phyloP scores from a whole-genome alignment of 192 early-diverging fungal species.

The Podila minutissima region DNA sequence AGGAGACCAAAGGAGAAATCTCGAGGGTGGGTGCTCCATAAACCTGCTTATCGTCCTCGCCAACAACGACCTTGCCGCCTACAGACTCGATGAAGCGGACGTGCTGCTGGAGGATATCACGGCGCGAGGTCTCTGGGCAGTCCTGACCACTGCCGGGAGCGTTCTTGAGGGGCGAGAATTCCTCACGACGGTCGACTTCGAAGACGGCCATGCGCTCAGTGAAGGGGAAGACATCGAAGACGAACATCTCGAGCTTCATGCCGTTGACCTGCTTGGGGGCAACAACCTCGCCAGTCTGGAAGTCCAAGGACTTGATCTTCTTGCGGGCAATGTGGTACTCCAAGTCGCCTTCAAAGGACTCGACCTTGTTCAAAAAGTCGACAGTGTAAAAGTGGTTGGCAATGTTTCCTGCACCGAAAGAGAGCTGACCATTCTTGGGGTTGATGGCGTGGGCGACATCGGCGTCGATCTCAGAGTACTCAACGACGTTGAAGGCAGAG shows the following conservation, averaged over 20 bases:
- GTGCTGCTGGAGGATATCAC: conserved; percentile 89
- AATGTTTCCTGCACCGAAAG: conserved; percentile 96
- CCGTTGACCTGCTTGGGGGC: conserved; percentile 88
- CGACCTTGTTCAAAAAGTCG: conserved; percentile 88
- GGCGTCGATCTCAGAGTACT: conserved; percentile 94
- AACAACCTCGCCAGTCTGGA: conserved; percentile 73
- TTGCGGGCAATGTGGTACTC: conserved; percentile 98
- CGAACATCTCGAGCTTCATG: conserved; percentile 99
- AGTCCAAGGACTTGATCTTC: conserved; percentile 94
- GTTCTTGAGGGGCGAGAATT: conserved; percentile 99
- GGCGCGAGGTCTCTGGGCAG: conserved; percentile 92
- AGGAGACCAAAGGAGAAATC: conserved; percentile 89
- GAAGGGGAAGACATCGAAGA: conserved; percentile 99
- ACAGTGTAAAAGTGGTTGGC: conserved; percentile 98
- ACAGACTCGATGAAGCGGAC: conserved; percentile 86
- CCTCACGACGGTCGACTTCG: conserved; percentile 91
- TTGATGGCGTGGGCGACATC: conserved; percentile 72
- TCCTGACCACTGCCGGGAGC: conserved; percentile 89
- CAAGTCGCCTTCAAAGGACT: conserved; percentile 82
- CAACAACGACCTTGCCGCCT: conserved; percentile 78
- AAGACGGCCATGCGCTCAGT: conserved; percentile 90
- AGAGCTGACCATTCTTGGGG: conserved; percentile 75
- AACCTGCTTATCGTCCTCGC: conserved; percentile 54
- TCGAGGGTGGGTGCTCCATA: conserved; percentile 71
- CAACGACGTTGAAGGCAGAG: conserved; percentile 88